phyloP scores from a whole-genome alignment of 2,329 filamentous ascomycete genomes.

The Calonectria pseudoreteaudii region DNA sequence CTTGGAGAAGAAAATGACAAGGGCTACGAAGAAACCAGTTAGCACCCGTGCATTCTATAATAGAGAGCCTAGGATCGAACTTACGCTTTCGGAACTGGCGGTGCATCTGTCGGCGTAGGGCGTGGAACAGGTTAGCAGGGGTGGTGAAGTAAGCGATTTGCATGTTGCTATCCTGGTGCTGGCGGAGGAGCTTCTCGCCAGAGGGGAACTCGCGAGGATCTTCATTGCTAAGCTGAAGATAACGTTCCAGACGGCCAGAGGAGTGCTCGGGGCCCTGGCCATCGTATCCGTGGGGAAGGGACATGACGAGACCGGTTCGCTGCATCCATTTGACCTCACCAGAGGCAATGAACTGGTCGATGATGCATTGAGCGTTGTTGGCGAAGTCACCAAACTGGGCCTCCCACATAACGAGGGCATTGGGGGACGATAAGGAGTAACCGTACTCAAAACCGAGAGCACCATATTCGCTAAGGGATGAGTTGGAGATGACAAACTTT shows the following conservation, averaged over 20 bases:
- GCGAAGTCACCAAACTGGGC: conserved; percentile 99
- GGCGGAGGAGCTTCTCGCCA: conserved; percentile 89
- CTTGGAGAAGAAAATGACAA: conserved; percentile 99
- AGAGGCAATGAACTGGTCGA: conserved; percentile 98
- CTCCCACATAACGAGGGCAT: conserved; percentile 99
- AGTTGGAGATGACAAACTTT: conserved; percentile 97
- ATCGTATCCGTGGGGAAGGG: conserved; percentile 96
- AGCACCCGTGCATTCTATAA: conserved; percentile 25
- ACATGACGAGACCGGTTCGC: conserved; percentile 95
- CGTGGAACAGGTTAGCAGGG: conserved; percentile 95
- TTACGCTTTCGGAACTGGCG: conserved; percentile 98
- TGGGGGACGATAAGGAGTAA: conserved; percentile 96
- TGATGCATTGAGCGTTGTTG: conserved; percentile 99
- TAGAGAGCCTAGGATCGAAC: conserved; percentile 49
- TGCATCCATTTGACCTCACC: conserved; percentile 99
- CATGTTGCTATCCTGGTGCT: conserved; percentile 99
- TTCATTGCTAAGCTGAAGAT: conserved; percentile 96
- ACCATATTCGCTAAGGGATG: conserved; percentile 78
- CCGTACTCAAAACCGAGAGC: conserved; percentile 98
- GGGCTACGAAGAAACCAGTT: conserved; percentile 64
- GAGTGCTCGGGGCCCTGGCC: conserved; percentile 99
- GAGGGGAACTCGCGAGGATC: conserved; percentile 94
- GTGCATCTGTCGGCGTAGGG: conserved; percentile 97
- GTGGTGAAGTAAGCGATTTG: conserved; percentile 98
- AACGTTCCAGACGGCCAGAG: conserved; percentile 96